Conservation (phyloP, 2,329 filamentous ascomycete genomes). For the Bipolaris sorokiniana region DNA sequence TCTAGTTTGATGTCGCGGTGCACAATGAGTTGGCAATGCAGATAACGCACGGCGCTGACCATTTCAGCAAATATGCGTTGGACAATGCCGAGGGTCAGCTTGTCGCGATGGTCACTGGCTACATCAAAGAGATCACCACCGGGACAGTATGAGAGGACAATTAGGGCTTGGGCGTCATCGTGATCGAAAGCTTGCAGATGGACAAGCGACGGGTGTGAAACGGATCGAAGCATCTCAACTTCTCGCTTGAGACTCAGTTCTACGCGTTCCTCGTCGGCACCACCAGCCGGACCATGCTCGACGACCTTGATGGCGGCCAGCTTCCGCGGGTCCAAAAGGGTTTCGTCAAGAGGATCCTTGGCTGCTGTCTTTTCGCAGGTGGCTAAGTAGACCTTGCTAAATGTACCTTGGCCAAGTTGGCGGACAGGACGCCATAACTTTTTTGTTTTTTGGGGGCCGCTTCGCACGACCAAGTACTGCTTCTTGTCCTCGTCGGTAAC, state of each 20-base stretch:
- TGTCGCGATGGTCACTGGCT: slow-evolving; percentile 72
- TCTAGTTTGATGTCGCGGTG: slow-evolving; percentile 98
- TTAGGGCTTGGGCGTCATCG: slow-evolving; percentile 78
- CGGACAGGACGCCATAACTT: slow-evolving; percentile 83
- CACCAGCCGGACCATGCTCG: slow-evolving; percentile 91
- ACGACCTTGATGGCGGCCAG: slow-evolving; percentile 95
- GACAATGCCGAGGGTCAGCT: slow-evolving; percentile 72
- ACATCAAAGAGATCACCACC: slow-evolving; percentile 96
- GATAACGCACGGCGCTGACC: slow-evolving; percentile 81
- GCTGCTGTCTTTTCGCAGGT: slow-evolving; percentile 70
- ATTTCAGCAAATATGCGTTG: slow-evolving; percentile 89
- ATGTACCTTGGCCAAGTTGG: slow-evolving; percentile 87
- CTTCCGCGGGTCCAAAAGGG: slow-evolving; percentile 69
- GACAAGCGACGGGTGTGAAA: slow-evolving; percentile 88
- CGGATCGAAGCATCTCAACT: slow-evolving; percentile 87
- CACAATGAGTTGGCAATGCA: slow-evolving; percentile 85
- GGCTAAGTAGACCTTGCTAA: slow-evolving; percentile 91
- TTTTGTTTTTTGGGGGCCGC: slow-evolving; percentile 69
- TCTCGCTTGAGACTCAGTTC: slow-evolving; percentile 94
- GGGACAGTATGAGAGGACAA: slow-evolving; percentile 90
- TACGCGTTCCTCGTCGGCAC: slow-evolving; percentile 89
- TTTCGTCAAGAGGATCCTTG: slow-evolving; percentile 54
- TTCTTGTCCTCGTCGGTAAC: slow-evolving; percentile 52
- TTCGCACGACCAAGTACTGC: slow-evolving; percentile 55
- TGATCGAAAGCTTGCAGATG: slow-evolving; percentile 91